These are phyloP conservation scores for Teunomyces tritomae DNA, from an alignment of 805 yeast genomes.

Conservation along the genomic window DNA sequence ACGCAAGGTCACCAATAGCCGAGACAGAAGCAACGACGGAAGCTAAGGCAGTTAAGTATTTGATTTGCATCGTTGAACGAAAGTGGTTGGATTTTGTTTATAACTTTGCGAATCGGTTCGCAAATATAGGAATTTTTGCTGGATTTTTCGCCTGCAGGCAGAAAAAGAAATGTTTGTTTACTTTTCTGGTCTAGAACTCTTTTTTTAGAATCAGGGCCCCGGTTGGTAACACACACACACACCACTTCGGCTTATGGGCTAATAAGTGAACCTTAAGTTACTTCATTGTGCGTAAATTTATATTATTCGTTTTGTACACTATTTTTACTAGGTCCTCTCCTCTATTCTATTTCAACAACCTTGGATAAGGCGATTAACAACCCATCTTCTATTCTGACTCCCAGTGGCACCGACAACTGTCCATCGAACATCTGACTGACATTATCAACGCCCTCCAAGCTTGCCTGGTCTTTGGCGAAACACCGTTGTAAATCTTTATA, in stretches of 20 bases:
- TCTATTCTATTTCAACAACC: conserved; percentile 3
- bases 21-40: conserved; percentile 47
- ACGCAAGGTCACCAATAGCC: conserved; percentile 67
- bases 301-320: neutral
- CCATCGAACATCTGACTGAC: conserved; percentile 73
- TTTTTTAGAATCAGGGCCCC: conserved; percentile 1
- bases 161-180: conserved; percentile 2
- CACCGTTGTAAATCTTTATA: conserved; percentile 54
- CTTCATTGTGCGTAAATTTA: neutral
- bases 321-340: neutral
- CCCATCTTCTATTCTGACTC: conserved; percentile 70
- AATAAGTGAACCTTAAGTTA: neutral
- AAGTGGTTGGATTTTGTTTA: neutral
- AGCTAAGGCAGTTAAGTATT: conserved; percentile 45
- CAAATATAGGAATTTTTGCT: conserved; percentile 2
- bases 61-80: conserved; percentile 32
- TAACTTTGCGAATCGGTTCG: neutral
- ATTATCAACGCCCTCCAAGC: conserved; percentile 50
- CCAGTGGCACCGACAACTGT: conserved; percentile 48
- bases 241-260: neutral
- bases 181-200: conserved; percentile 3
- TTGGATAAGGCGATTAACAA: conserved; percentile 55
- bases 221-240: neutral
- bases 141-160: neutral
- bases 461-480: conserved; percentile 50